Conservation (phyloP, 495 filamentous ascomycete species). For the Geoglossum glabrum region DNA sequence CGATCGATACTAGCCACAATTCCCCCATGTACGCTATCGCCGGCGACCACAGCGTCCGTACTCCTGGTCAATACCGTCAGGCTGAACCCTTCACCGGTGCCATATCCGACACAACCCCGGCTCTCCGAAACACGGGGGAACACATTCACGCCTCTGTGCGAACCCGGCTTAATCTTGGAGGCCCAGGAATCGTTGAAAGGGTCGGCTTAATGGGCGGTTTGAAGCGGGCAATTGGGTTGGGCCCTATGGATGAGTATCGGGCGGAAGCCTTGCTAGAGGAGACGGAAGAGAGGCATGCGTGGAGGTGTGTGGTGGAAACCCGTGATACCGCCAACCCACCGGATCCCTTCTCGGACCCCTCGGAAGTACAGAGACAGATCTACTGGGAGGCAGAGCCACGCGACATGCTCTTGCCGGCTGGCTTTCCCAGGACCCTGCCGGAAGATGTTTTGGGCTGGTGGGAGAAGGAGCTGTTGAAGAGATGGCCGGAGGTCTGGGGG, state of each 20-base stretch:
- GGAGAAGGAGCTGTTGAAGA: background rate
- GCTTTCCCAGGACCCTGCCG: background rate
- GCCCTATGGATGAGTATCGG: background rate
- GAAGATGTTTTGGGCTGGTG: background rate
- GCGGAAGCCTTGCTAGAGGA: background rate
- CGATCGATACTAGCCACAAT: background rate
- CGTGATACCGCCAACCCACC: background rate
- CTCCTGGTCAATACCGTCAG: background rate
- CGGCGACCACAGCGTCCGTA: background rate
- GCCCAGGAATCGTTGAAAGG: background rate
- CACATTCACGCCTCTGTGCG: constrained; percentile 5
- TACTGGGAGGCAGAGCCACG: background rate
- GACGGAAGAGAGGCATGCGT: background rate
- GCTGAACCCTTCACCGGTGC: background rate
- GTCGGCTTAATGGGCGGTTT: background rate
- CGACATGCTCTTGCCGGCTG: background rate
- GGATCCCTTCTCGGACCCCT: background rate
- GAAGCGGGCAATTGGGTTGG: background rate
- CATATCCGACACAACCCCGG: background rate
- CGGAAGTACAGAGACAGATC: background rate
- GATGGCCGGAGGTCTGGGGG: background rate
- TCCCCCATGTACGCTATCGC: background rate
- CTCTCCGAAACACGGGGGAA: constrained; percentile 1
- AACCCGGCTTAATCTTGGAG: background rate
- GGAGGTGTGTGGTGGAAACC: background rate